A percentile compares a stretch with the other conserved stretches of the same genome.
phyloP scores from a whole-genome alignment of 2,329 filamentous ascomycete genomes.

The Endocalyx cinctus region DNA sequence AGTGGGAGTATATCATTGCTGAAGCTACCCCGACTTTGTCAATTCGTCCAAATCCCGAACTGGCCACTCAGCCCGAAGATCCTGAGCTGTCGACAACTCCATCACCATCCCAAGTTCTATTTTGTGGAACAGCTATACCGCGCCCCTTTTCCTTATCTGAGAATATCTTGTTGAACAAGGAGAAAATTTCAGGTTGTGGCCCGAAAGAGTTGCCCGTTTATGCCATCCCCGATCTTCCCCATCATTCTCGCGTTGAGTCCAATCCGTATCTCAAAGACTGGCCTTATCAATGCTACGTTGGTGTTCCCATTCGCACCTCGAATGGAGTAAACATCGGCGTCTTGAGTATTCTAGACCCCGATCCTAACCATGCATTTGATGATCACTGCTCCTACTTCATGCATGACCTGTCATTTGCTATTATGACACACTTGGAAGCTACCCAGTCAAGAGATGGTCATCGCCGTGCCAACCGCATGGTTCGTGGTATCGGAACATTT shows the following conservation, averaged over 20 bases:
- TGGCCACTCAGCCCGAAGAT: neutral
- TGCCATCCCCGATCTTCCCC: slow-evolving; percentile 29
- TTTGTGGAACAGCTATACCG: slow-evolving; percentile 25
- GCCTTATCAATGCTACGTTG: slow-evolving; percentile 13
- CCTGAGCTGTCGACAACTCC: too few species aligned
- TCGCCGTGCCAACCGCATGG: slow-evolving; percentile 17
- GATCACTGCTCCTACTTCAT: slow-evolving; percentile 6
- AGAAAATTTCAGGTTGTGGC: neutral
- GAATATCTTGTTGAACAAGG: slow-evolving; percentile 16
- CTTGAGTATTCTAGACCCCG: slow-evolving; percentile 6
- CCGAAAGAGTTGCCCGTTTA: slow-evolving; percentile 25
- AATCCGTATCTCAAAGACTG: slow-evolving; percentile 12
- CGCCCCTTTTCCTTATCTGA: slow-evolving; percentile 26
- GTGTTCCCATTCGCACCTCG: slow-evolving; percentile 10
- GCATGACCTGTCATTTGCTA: slow-evolving; percentile 9
- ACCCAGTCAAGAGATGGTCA: slow-evolving; percentile 4
- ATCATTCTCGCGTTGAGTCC: slow-evolving; percentile 24
- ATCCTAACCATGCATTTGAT: slow-evolving; percentile 5
- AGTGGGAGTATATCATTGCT: slow-evolving; percentile 45
- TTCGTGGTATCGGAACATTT: slow-evolving; percentile 17
- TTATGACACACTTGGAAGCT: slow-evolving; percentile 12
- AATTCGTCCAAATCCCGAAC: slow-evolving; percentile 18
- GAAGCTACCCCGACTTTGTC: slow-evolving; percentile 42
- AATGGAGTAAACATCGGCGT: slow-evolving; percentile 14
- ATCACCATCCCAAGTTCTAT: slow-evolving; percentile 21